A percentile compares a stretch with the other conserved stretches of the same genome.
These are phyloP conservation scores for Kazachstania psychrophila DNA, from an alignment of 805 yeast species.

Conservation along the genomic window DNA sequence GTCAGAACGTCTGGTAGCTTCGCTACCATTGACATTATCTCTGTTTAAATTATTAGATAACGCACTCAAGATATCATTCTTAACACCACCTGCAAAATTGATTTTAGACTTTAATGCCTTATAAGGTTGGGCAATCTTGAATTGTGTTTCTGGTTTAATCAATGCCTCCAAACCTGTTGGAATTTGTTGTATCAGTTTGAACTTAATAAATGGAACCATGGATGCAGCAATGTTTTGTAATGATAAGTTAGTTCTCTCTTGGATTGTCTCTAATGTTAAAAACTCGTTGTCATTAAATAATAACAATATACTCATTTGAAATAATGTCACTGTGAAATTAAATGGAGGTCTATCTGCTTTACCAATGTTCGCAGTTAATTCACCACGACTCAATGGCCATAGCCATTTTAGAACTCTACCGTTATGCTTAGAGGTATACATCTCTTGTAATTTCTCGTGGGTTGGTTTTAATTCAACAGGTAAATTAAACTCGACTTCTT, in stretches of 20 bases:
- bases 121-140: conserved; percentile 70
- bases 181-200: conserved; percentile 57
- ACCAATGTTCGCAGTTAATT: conserved; percentile 75
- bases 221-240: conserved; percentile 62
- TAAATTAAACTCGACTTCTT: conserved; percentile 40
- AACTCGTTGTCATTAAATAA: conserved; percentile 61
- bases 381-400: conserved; percentile 91
- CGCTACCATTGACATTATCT: conserved; percentile 13
- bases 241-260: conserved; percentile 59
- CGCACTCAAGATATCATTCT: conserved; percentile 28
- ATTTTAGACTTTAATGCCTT: conserved; percentile 76
- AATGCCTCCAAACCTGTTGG: conserved; percentile 54
- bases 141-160: conserved; percentile 45
- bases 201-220: conserved; percentile 68
- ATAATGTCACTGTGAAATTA: conserved; percentile 69
- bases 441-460: conserved; percentile 54
- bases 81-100: conserved; percentile 59
- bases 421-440: conserved; percentile 65
- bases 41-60: conserved; percentile 8
- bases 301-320: conserved; percentile 77
- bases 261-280: conserved; percentile 46
- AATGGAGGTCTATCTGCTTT: conserved; percentile 77
- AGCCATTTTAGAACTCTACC: conserved; percentile 93
- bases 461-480: conserved; percentile 62
- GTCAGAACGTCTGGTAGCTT: conserved; percentile 19